Conservation (phyloP, 2,329 filamentous ascomycete species). For the Penicillium hordei region DNA sequence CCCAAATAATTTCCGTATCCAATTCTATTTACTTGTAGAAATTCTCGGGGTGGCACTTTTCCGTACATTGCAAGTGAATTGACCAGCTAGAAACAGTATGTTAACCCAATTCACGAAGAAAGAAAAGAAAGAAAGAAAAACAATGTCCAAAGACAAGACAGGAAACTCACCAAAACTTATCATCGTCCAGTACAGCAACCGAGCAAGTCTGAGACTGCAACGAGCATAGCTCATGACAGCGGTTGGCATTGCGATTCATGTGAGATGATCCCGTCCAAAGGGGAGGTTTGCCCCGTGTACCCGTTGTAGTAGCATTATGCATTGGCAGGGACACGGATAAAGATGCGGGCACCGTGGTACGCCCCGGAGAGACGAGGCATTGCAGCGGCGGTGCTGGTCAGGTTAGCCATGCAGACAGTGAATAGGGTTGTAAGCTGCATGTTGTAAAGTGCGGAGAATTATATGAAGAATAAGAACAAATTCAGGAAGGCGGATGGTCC, state of each 20-base stretch:
- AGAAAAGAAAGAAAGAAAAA: neutral
- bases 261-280: slow-evolving; percentile 13
- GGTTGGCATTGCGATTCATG: slow-evolving; percentile 12
- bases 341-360: slow-evolving; percentile 17
- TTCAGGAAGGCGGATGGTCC: neutral
- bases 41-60: slow-evolving; percentile 18
- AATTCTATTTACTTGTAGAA: slow-evolving; percentile 5
- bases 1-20: neutral
- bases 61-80: slow-evolving; percentile 20
- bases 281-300: slow-evolving; percentile 10
- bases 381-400: slow-evolving; percentile 17
- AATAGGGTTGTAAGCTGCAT: slow-evolving; percentile 25
- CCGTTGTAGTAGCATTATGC: slow-evolving; percentile 19
- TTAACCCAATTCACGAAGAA: neutral
- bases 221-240: slow-evolving; percentile 28
- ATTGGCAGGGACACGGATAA: slow-evolving; percentile 15
- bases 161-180: slow-evolving; percentile 26
- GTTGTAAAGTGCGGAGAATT: neutral
- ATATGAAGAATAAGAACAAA: neutral
- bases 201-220: slow-evolving; percentile 27
- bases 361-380: slow-evolving; percentile 21
- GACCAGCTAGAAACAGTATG: slow-evolving; percentile 14
- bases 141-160: too few species aligned
- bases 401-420: slow-evolving; percentile 13
- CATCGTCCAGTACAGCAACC: slow-evolving; percentile 27